phyloP scores from a whole-genome alignment of 768 basidiomycete genomes.

The Mycena sanguinolenta region DNA sequence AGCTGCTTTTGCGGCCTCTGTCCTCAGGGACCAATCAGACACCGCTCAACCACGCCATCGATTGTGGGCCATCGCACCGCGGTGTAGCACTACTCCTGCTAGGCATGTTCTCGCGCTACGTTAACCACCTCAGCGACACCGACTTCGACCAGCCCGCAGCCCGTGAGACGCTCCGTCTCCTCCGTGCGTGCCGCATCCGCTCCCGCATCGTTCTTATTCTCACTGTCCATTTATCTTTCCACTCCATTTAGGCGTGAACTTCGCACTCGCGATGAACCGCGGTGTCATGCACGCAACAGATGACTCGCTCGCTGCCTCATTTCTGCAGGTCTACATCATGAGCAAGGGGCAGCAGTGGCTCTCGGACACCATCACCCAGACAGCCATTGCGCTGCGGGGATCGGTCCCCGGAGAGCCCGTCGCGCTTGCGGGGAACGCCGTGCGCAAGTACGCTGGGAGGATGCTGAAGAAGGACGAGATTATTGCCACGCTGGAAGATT shows the following conservation, averaged over 20 bases:
- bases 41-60: slow-evolving; percentile 21
- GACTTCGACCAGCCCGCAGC: slow-evolving; percentile 13
- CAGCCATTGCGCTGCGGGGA: slow-evolving; percentile 7
- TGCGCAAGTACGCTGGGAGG: slow-evolving; percentile 7
- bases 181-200: background rate
- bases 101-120: slow-evolving; percentile 24
- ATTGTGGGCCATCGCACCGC: background rate
- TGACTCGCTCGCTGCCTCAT: slow-evolving; percentile 10
- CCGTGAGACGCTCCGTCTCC: slow-evolving; percentile 13
- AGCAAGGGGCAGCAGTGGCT: slow-evolving; percentile 24
- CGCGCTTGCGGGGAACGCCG: slow-evolving; percentile 3
- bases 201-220: background rate
- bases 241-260: slow-evolving; percentile 18
- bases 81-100: slow-evolving; percentile 17
- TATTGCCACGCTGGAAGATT: slow-evolving; percentile 20
- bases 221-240: background rate
- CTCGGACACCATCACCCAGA: background rate
- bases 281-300: slow-evolving; percentile 7
- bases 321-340: slow-evolving; percentile 24
- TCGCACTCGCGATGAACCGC: slow-evolving; percentile 16
- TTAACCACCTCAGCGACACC: slow-evolving; percentile 20
- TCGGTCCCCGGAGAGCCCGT: slow-evolving; percentile 1
- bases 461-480: slow-evolving; percentile 21
- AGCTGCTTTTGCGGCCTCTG: slow-evolving; percentile 17
- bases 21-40: slow-evolving; percentile 14